phyloP scores from a whole-genome alignment of 2,329 filamentous ascomycete genomes.

The Cladosporium sp. region DNA sequence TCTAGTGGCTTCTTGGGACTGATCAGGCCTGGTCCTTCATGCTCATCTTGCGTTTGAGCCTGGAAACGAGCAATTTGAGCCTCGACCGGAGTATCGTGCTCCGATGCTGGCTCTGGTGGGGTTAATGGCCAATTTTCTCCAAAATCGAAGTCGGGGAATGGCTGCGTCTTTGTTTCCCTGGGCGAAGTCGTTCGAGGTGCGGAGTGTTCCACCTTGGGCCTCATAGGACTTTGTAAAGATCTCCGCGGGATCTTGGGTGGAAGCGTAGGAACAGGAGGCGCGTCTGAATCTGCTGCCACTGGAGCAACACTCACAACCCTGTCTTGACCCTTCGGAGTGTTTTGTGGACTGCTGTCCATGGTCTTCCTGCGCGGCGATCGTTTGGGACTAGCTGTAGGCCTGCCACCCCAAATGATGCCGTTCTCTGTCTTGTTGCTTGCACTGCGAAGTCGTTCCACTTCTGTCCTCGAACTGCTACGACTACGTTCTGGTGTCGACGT shows the following conservation, averaged over 20 bases:
- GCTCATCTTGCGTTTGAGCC: background rate
- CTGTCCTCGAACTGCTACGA: constrained; percentile 6
- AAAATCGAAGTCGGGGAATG: background rate
- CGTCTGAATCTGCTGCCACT: constrained; percentile 1
- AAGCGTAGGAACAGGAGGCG: background rate
- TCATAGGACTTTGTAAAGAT: background rate
- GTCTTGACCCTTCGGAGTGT: background rate
- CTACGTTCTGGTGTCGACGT: background rate
- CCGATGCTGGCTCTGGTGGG: background rate
- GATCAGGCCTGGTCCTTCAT: background rate
- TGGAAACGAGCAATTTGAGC: background rate
- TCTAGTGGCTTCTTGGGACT: constrained; percentile 22
- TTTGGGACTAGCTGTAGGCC: background rate
- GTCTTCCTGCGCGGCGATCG: background rate
- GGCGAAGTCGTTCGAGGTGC: background rate
- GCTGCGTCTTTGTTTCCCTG: background rate
- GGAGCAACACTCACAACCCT: background rate
- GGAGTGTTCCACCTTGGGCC: background rate
- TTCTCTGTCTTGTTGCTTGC: constrained; percentile 5
- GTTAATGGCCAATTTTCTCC: constrained; percentile 5
- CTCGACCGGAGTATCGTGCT: background rate
- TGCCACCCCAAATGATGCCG: constrained; percentile 15
- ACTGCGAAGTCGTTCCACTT: constrained; percentile 10
- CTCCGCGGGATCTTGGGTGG: constrained; percentile 3
- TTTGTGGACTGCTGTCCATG: background rate